Conservation (phyloP, 225 moss, liverwort and hornwort genomes). For the Sphagnum tenellum region DNA sequence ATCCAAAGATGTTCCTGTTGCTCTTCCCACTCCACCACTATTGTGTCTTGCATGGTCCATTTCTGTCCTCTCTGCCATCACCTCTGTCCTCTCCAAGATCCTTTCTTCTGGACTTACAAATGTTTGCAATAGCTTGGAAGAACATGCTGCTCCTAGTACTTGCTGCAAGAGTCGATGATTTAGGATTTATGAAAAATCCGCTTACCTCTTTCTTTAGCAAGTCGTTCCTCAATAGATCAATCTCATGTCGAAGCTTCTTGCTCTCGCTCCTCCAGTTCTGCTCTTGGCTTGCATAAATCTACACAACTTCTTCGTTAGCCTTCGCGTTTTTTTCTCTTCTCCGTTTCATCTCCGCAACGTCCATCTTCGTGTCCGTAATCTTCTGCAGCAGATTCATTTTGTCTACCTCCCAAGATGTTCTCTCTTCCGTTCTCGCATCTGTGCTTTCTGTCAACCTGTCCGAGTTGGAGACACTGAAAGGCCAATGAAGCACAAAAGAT, state of each 20-base stretch:
- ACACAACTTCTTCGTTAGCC: conserved; percentile 31
- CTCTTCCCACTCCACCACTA: too few species aligned
- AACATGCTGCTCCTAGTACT: too few species aligned
- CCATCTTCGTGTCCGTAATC: conserved; percentile 24
- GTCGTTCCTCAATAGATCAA: conserved; percentile 30
- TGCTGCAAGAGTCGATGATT: too few species aligned
- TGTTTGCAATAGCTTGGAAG: too few species aligned
- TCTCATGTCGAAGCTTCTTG: conserved; percentile 30
- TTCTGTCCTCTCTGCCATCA: too few species aligned
- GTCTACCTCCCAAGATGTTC: conserved; percentile 25
- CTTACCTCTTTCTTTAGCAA: too few species aligned
- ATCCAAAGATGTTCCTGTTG: too few species aligned
- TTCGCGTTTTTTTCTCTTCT: conserved; percentile 27
- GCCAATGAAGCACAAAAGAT: background rate
- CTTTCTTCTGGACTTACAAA: too few species aligned
- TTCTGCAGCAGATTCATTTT: conserved; percentile 22
- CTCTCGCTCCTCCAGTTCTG: conserved; percentile 40
- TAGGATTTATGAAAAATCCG: too few species aligned
- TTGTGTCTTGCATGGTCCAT: too few species aligned
- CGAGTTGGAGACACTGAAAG: conserved; percentile 4
- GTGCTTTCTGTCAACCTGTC: conserved; percentile 23
- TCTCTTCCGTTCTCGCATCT: conserved; percentile 14
- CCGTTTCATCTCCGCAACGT: conserved; percentile 22
- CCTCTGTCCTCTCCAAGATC: too few species aligned
- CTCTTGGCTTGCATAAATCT: conserved; percentile 24